These are phyloP conservation scores for Neofusicoccum sp. DNA, from an alignment of 2,329 filamentous ascomycete genomes.

Conservation along the genomic window DNA sequence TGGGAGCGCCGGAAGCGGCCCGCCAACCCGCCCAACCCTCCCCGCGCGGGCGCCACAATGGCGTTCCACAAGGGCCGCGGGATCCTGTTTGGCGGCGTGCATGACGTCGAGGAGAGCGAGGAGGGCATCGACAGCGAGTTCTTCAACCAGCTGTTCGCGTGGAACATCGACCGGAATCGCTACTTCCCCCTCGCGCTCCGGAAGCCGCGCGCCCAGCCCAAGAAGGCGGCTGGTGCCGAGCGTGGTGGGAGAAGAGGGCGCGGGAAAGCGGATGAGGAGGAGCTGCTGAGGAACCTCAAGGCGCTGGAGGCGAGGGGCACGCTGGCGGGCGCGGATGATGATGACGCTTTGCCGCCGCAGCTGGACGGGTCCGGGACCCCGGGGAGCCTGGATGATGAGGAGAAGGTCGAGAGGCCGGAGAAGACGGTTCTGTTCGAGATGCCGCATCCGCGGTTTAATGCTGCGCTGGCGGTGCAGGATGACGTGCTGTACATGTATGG, in stretches of 20 bases:
- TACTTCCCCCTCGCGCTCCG: slow-evolving; percentile 83
- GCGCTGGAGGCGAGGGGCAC: slow-evolving; percentile 75
- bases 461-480: slow-evolving; percentile 84
- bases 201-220: slow-evolving; percentile 67
- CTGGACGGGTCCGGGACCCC: not conserved
- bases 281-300: slow-evolving; percentile 81
- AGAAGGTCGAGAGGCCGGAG: slow-evolving; percentile 52
- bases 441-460: slow-evolving; percentile 88
- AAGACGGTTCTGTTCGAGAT: slow-evolving; percentile 71
- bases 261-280: slow-evolving; percentile 86
- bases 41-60: slow-evolving; percentile 89
- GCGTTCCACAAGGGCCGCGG: slow-evolving; percentile 89
- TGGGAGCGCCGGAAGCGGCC: slow-evolving; percentile 96
- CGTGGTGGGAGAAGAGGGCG: slow-evolving; percentile 63
- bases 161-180: slow-evolving; percentile 92
- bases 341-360: slow-evolving; percentile 31
- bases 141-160: slow-evolving; percentile 87
- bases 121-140: slow-evolving; percentile 97
- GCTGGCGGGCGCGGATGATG: slow-evolving; percentile 45
- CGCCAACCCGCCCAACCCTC: slow-evolving; percentile 79
- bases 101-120: slow-evolving; percentile 86
- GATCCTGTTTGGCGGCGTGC: slow-evolving; percentile 90
- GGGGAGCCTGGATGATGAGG: slow-evolving; percentile 30
- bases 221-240: slow-evolving; percentile 56
- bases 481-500: slow-evolving; percentile 93